These are phyloP conservation scores for Coemansia erecta DNA, from an alignment of 192 early-diverging fungal genomes.

Conservation along the genomic window DNA sequence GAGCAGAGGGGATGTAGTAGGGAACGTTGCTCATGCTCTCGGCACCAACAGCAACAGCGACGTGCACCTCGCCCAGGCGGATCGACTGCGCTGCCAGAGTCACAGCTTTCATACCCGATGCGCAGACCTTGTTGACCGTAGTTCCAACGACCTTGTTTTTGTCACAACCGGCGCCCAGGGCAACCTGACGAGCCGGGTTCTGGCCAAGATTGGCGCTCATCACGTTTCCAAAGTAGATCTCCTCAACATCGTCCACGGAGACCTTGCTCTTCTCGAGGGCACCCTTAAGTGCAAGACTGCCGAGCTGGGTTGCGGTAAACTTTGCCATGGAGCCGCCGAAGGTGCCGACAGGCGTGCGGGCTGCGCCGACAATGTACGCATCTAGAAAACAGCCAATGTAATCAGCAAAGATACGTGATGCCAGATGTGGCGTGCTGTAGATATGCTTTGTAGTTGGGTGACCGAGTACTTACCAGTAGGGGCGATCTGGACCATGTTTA, in stretches of 20 bases:
- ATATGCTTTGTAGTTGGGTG: too few species aligned
- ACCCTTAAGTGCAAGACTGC: conserved; percentile 81
- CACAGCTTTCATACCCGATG: conserved; percentile 79
- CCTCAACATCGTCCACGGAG: conserved; percentile 64
- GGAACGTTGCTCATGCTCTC: conserved; percentile 85
- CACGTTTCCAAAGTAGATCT: conserved; percentile 77
- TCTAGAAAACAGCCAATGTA: conserved; percentile 34
- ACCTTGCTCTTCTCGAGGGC: conserved; percentile 58
- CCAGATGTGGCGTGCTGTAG: background rate
- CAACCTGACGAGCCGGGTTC: conserved; percentile 82
- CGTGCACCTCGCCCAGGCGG: conserved; percentile 66
- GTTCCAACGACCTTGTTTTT: conserved; percentile 60
- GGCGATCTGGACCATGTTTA: conserved; percentile 24
- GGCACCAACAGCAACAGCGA: conserved; percentile 72
- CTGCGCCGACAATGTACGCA: conserved; percentile 89
- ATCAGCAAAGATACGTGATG: background rate
- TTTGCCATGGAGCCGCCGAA: conserved; percentile 88
- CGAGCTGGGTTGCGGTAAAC: conserved; percentile 80
- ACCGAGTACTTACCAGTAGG: conserved; percentile 17
- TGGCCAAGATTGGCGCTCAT: conserved; percentile 79
- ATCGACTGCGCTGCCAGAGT: conserved; percentile 73
- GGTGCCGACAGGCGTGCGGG: conserved; percentile 88
- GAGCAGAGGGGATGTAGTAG: conserved; percentile 75
- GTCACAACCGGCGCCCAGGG: conserved; percentile 70
- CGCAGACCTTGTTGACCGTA: conserved; percentile 84